Evolutionary conservation across 2,329 filamentous ascomycete genomes (phyloP).

Genomic region (Ophiocordyceps robertsii): DNA sequence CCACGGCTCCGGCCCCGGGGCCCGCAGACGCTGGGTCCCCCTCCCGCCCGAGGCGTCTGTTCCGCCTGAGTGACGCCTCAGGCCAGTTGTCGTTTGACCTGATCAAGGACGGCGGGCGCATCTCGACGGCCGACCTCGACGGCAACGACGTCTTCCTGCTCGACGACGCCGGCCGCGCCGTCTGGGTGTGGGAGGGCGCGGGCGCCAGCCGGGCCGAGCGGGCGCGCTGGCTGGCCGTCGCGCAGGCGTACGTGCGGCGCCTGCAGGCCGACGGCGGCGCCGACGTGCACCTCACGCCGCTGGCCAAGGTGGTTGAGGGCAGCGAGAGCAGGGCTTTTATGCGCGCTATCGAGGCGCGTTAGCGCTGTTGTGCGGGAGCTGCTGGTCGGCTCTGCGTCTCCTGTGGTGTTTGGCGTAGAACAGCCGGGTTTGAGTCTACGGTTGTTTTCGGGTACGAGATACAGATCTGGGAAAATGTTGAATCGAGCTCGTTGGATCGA

Average conservation of each 20-base stretch:
- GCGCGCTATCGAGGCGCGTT: conserved; percentile 23
- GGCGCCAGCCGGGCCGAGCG: conserved; percentile 45
- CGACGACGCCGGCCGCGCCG: conserved; percentile 37
- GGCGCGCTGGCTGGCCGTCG: conserved; percentile 44
- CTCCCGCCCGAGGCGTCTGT: conserved; percentile 29
- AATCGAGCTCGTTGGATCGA: too few species aligned
- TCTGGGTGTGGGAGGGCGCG: conserved; percentile 56
- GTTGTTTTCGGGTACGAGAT: too few species aligned
- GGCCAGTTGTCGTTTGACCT: conserved; percentile 43
- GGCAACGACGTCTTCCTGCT: conserved; percentile 49
- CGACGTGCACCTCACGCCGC: conserved; percentile 29
- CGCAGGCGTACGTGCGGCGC: conserved; percentile 39
- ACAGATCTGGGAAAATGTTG: too few species aligned
- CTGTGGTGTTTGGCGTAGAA: too few species aligned
- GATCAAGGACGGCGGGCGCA: conserved; percentile 38
- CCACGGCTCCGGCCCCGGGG: not conserved
- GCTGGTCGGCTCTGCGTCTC: too few species aligned
- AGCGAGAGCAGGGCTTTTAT: conserved; percentile 40
- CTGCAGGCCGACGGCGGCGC: conserved; percentile 16
- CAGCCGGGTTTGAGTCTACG: too few species aligned
- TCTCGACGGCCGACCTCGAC: conserved; percentile 36
- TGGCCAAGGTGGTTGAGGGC: conserved; percentile 45
- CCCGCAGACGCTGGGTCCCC: not conserved
- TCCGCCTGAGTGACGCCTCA: conserved; percentile 48
- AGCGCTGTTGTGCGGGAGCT: too few species aligned